These are phyloP conservation scores for Moniliophthora roreri DNA, from an alignment of 1,284 basidiomycete genomes.

Conservation along the genomic window DNA sequence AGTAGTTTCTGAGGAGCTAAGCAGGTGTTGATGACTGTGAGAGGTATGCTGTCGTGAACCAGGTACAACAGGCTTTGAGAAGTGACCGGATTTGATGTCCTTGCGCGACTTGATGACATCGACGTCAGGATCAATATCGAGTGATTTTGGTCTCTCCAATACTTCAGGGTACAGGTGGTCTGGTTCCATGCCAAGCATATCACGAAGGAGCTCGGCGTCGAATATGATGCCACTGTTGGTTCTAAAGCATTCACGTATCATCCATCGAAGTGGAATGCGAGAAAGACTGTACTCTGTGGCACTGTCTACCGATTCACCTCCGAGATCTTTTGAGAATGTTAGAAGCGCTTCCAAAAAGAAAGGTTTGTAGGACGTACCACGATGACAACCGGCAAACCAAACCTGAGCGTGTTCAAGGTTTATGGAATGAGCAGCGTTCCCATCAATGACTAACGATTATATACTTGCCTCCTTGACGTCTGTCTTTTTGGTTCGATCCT, in stretches of 20 bases:
- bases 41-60: constrained; percentile 31
- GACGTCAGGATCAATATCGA: no score
- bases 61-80: constrained; percentile 21
- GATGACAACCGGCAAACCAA: constrained; percentile 53
- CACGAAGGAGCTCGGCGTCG: constrained; percentile 30
- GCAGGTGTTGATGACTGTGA: constrained; percentile 13
- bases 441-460: no score
- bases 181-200: constrained; percentile 39
- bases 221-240: constrained; percentile 38
- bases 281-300: constrained; percentile 33
- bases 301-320: constrained; percentile 33
- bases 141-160: no score
- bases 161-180: constrained; percentile 29
- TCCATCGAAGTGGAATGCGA: constrained; percentile 46
- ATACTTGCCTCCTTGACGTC: no score
- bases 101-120: no score
- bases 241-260: constrained; percentile 51
- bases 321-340: constrained; percentile 31
- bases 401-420: constrained; percentile 37
- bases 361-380: constrained; percentile 40
- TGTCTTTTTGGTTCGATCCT: no score
- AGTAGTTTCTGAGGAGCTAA: no score
- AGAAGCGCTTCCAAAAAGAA: not conserved
- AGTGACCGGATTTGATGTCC: no score
- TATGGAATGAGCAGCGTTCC: not conserved